Evolutionary conservation across 768 basidiomycete genomes (phyloP).

Genomic region (Dentipellis fragilis): DNA sequence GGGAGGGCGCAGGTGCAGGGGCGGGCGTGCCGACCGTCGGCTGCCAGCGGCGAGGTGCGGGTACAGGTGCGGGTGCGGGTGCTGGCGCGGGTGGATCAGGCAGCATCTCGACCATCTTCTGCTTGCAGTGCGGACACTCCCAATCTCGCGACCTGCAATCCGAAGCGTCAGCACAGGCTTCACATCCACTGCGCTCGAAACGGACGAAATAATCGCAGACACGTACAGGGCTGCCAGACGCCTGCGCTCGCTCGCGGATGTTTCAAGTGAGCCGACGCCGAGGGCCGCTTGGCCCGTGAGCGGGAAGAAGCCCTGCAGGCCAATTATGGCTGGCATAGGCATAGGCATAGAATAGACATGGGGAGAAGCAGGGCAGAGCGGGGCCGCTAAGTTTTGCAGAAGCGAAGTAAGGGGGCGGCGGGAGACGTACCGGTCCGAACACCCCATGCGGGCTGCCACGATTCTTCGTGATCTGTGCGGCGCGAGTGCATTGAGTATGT

Average conservation of each 20-base stretch:
- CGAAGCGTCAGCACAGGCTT: background rate
- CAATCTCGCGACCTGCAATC: conserved; percentile 63
- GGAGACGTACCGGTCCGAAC: conserved; percentile 70
- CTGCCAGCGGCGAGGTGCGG: background rate
- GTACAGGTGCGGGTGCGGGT: background rate
- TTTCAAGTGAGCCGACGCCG: conserved; percentile 82
- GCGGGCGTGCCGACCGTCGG: background rate
- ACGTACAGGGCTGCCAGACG: conserved; percentile 69
- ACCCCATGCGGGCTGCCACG: conserved; percentile 99
- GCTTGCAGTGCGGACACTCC: conserved; percentile 66
- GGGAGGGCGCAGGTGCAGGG: background rate
- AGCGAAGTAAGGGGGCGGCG: background rate
- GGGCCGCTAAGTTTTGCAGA: background rate
- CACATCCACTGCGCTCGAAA: background rate
- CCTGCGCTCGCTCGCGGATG: conserved; percentile 63
- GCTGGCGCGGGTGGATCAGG: conserved; percentile 38
- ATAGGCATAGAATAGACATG: conserved; percentile 4
- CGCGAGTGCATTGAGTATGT: conserved; percentile 2
- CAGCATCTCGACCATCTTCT: conserved; percentile 56
- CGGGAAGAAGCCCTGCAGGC: conserved; percentile 83
- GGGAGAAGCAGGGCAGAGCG: background rate
- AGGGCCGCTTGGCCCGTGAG: conserved; percentile 80
- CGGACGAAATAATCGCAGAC: conserved; percentile 3
- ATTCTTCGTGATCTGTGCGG: conserved; percentile 79
- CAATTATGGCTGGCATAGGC: conserved; percentile 57